A percentile compares a stretch with the other conserved stretches of the same genome.
phyloP scores from a whole-genome alignment of 768 basidiomycete species.

The Artomyces pyxidatus region DNA sequence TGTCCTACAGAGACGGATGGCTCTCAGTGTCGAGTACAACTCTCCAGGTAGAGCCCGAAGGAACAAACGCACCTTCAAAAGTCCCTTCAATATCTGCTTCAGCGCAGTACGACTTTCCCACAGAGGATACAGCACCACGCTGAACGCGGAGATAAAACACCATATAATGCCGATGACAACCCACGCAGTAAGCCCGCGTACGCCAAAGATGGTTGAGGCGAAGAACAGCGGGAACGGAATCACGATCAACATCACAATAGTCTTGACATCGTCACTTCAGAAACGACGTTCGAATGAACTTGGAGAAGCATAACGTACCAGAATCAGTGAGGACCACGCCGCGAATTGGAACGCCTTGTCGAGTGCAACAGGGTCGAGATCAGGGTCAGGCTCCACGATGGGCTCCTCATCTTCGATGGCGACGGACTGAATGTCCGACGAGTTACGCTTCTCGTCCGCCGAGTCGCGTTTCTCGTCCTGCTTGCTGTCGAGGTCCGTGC shows the following conservation, averaged over 20 bases:
- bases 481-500: conserved; percentile 13
- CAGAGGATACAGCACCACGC: conserved; percentile 79
- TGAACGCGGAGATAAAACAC: conserved; percentile 68
- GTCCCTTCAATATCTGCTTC: conserved; percentile 44
- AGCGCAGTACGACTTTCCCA: conserved; percentile 76
- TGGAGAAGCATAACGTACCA: conserved; percentile 36
- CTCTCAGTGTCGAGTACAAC: conserved; percentile 3
- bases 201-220: conserved; percentile 61
- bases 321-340: conserved; percentile 56
- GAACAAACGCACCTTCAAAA: conserved; percentile 46
- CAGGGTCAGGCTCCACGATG: conserved; percentile 31
- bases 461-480: too few relatives aligned
- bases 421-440: conserved; percentile 16
- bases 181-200: conserved; percentile 67
- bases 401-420: conserved; percentile 33
- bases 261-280: conserved; percentile 26
- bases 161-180: conserved; percentile 76
- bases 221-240: conserved; percentile 87
- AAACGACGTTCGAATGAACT: neutral
- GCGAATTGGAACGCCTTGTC: conserved; percentile 78
- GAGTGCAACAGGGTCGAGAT: conserved; percentile 58
- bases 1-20: conserved; percentile 30
- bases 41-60: neutral
- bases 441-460: conserved; percentile 28
- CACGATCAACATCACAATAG: conserved; percentile 56